Percentiles rank a stretch among this genome's conserved stretches.
Conservation (phyloP, 2,329 filamentous ascomycete species). For the Akanthomyces muscarius region DNA sequence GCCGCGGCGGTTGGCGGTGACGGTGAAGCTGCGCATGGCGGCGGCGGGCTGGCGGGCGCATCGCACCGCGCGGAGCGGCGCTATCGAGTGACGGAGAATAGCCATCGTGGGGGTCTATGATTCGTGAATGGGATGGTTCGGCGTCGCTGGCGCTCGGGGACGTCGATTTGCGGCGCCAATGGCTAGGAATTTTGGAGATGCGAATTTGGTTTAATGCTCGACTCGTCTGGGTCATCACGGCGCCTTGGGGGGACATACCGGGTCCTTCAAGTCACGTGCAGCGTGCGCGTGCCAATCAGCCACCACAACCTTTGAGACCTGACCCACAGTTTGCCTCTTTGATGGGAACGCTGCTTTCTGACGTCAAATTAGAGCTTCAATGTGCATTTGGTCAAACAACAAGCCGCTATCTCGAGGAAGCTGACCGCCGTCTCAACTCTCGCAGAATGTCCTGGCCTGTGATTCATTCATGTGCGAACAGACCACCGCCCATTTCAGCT, state of each 20-base stretch:
- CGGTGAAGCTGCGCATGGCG: constrained; percentile 39
- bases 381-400: not conserved
- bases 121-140: constrained; percentile 16
- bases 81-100: constrained; percentile 34
- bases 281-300: not conserved
- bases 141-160: constrained; percentile 20
- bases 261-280: constrained; percentile 12
- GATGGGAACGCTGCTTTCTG: constrained; percentile 1
- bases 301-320: not conserved
- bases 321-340: constrained; percentile 2
- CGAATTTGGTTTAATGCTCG: constrained; percentile 6
- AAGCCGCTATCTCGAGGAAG: not conserved
- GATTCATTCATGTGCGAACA: not conserved
- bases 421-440: not conserved
- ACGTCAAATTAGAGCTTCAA: constrained; percentile 1
- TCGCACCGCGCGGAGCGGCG: constrained; percentile 36
- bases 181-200: constrained; percentile 19
- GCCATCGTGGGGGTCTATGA: constrained; percentile 26
- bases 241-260: constrained; percentile 3
- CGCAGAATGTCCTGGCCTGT: not conserved
- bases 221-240: constrained; percentile 12
- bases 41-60: constrained; percentile 33
- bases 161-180: constrained; percentile 29
- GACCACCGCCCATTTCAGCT: not conserved
- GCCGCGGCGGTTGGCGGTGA: constrained; percentile 39